phyloP scores from a whole-genome alignment of 345 rosid genomes.

The Murraya paniculata region DNA sequence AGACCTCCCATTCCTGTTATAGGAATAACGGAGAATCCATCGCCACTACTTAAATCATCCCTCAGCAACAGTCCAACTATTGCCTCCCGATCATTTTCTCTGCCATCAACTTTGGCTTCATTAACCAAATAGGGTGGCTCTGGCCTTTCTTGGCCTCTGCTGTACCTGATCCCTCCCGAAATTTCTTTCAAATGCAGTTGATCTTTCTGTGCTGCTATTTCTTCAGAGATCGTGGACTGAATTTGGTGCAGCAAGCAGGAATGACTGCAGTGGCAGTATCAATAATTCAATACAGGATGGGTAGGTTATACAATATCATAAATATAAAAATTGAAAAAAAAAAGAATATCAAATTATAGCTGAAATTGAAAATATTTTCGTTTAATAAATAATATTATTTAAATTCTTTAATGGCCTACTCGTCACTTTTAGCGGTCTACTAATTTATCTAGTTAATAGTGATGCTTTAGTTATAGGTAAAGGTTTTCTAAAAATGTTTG shows the following conservation, averaged over 20 bases:
- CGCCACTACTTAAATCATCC: background rate
- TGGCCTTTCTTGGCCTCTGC: background rate
- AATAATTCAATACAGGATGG: too few relatives aligned
- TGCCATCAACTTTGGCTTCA: conserved; percentile 4
- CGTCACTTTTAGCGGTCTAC: too few relatives aligned
- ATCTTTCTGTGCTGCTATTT: background rate
- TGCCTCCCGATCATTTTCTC: conserved; percentile 15
- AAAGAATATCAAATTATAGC: too few relatives aligned
- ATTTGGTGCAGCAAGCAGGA: background rate
- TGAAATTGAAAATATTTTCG: too few relatives aligned
- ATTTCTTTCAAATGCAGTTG: background rate
- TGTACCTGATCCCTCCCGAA: background rate
- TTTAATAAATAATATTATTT: too few relatives aligned
- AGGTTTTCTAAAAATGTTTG: too few relatives aligned
- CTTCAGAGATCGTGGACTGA: background rate
- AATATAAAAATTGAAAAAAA: too few relatives aligned
- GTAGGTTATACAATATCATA: too few relatives aligned
- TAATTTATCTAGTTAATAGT: too few relatives aligned
- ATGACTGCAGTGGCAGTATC: background rate
- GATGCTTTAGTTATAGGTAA: too few relatives aligned
- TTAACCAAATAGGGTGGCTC: background rate
- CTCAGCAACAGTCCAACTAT: background rate
- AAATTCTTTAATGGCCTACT: too few relatives aligned
- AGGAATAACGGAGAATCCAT: conserved; percentile 7
- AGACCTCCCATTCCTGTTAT: conserved; percentile 22